Conservation (phyloP, 805 yeast species). For the Saccharomyces cerevisiae region DNA sequence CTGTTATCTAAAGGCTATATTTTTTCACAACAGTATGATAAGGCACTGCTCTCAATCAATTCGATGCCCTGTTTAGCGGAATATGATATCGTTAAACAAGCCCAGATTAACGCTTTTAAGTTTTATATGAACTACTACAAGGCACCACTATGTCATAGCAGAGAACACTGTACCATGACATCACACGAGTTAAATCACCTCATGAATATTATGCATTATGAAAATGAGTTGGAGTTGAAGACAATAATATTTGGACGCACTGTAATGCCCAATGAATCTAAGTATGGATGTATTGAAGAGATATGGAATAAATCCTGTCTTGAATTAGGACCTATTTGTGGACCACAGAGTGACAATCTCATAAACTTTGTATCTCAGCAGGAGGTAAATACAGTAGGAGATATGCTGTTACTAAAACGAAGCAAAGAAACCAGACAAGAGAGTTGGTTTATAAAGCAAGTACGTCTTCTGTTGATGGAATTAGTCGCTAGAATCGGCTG, state of each 20-base stretch:
- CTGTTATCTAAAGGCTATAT: conserved; percentile 23
- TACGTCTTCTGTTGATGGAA: conserved; percentile 63
- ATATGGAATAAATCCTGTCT: conserved; percentile 23
- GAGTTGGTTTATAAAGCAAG: conserved; percentile 30
- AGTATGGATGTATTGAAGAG: conserved; percentile 17
- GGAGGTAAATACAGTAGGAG: conserved; percentile 23
- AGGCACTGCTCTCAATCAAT: conserved; percentile 25
- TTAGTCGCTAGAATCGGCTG: conserved; percentile 70
- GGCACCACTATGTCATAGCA: conserved; percentile 18
- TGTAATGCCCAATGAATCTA: conserved; percentile 24
- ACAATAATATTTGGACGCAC: conserved; percentile 26
- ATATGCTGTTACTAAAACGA: conserved; percentile 20
- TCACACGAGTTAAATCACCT: conserved; percentile 23
- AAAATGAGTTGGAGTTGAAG: conserved; percentile 21
- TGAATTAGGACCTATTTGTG: conserved; percentile 27
- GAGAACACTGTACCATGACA: conserved; percentile 9
- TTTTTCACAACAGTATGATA: conserved; percentile 13
- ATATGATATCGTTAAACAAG: conserved; percentile 18
- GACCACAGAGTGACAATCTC: conserved; percentile 25
- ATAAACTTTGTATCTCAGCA: conserved; percentile 26
- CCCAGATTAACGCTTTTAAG: conserved; percentile 10
- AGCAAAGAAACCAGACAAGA: conserved; percentile 23
- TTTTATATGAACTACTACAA: conserved; percentile 16
- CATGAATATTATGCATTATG: conserved; percentile 14
- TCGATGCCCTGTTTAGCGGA: conserved; percentile 25